Conservation (phyloP, 179 eudicot genomes). For the Drosera spatulata region DNA sequence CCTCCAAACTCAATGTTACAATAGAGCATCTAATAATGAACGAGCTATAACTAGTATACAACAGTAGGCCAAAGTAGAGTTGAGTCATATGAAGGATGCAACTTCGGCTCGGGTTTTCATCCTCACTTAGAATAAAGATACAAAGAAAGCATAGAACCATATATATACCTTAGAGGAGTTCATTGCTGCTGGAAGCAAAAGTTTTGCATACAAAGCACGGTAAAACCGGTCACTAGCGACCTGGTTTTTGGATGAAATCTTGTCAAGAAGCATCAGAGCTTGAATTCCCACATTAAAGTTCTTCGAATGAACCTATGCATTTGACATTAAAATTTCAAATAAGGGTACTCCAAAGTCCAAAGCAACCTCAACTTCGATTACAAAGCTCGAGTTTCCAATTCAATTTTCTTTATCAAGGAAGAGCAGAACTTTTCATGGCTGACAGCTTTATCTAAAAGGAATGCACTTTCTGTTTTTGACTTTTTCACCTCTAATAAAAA, state of each 20-base stretch:
- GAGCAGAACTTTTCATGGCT: too few relatives aligned
- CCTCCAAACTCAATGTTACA: too few relatives aligned
- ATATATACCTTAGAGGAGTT: slow-evolving; percentile 81
- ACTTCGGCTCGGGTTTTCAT: too few relatives aligned
- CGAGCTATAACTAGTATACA: too few relatives aligned
- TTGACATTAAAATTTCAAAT: slow-evolving; percentile 1
- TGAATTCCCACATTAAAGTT: slow-evolving; percentile 94
- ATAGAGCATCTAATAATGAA: too few relatives aligned
- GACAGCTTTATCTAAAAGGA: too few relatives aligned
- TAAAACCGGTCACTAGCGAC: slow-evolving; percentile 89
- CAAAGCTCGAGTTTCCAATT: background rate
- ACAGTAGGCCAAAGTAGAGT: too few relatives aligned
- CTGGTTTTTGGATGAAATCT: slow-evolving; percentile 92
- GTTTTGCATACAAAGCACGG: slow-evolving; percentile 90
- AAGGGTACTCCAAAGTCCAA: background rate
- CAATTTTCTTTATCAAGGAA: too few relatives aligned
- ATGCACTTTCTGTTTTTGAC: too few relatives aligned
- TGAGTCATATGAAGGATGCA: too few relatives aligned
- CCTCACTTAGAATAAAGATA: too few relatives aligned
- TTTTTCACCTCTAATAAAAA: background rate
- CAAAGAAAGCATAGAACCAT: background rate
- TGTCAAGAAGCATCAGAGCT: slow-evolving; percentile 89
- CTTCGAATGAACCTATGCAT: slow-evolving; percentile 81
- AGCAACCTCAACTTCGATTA: background rate
- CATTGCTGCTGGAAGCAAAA: slow-evolving; percentile 85